Evolutionary conservation across 164 flowering plant genomes (phyloP).

Genomic region (Malania oleifera): DNA sequence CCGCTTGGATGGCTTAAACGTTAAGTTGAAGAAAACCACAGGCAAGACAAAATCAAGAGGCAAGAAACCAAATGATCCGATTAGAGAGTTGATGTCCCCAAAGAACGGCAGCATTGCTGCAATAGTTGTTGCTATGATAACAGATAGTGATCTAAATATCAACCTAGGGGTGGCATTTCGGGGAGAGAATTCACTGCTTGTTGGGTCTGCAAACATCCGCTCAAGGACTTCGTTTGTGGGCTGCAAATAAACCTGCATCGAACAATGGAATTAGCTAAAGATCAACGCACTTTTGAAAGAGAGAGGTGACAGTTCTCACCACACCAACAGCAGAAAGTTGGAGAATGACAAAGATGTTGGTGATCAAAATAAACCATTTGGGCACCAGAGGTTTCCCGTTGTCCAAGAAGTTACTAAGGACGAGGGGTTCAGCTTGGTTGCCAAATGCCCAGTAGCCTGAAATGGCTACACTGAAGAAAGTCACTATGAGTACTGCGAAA

Average conservation of each 20-base stretch:
- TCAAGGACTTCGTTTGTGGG: conserved; percentile 80
- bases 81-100: conserved; percentile 69
- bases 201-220: conserved; percentile 46
- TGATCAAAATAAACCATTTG: conserved; percentile 61
- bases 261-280: not conserved
- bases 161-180: conserved; percentile 67
- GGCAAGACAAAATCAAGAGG: conserved; percentile 82
- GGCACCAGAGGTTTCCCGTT: conserved; percentile 52
- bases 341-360: conserved; percentile 50
- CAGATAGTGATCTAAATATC: conserved; percentile 51
- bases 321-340: conserved; percentile 69
- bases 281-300: no score
- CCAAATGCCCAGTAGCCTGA: conserved; percentile 99
- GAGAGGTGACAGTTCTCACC: conserved; percentile 34
- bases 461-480: conserved; percentile 76
- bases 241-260: conserved; percentile 69
- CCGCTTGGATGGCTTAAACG: conserved; percentile 58
- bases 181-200: conserved; percentile 41
- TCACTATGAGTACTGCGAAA: conserved; percentile 46
- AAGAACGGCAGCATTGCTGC: conserved; percentile 95
- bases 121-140: conserved; percentile 40
- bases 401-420: conserved; percentile 54
- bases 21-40: conserved; percentile 64
- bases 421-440: conserved; percentile 41
- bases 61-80: conserved; percentile 77